Evolutionary conservation across 495 filamentous ascomycete genomes (phyloP).

Genomic region (Oleoguttula mirabilis): DNA sequence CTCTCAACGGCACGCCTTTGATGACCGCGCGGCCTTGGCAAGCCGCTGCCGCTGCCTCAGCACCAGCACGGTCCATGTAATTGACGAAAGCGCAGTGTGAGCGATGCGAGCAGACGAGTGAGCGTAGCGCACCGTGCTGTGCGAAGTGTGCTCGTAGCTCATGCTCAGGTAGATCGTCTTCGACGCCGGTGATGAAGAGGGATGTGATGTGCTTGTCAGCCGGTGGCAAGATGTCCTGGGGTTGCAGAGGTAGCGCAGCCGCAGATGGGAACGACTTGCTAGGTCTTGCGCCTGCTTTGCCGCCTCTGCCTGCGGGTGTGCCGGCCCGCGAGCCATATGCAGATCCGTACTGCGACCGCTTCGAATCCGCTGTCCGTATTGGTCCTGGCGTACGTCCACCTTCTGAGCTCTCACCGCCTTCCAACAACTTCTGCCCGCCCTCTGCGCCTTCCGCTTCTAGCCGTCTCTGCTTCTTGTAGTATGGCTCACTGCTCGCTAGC

Average conservation of each 20-base stretch:
- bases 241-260: slow-evolving; percentile 62
- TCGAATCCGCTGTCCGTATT: slow-evolving; percentile 25
- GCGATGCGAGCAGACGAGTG: slow-evolving; percentile 87
- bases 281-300: slow-evolving; percentile 25
- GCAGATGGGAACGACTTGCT: slow-evolving; percentile 54
- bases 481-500: slow-evolving; percentile 84
- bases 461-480: slow-evolving; percentile 72
- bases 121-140: slow-evolving; percentile 74
- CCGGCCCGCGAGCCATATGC: slow-evolving; percentile 1
- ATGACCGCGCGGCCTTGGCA: slow-evolving; percentile 81
- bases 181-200: slow-evolving; percentile 85
- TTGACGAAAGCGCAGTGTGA: slow-evolving; percentile 95
- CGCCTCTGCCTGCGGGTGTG: not conserved
- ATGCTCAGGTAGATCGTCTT: slow-evolving; percentile 90
- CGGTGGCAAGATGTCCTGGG: slow-evolving; percentile 73
- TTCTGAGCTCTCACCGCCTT: slow-evolving; percentile 11
- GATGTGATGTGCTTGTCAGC: slow-evolving; percentile 74
- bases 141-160: slow-evolving; percentile 82
- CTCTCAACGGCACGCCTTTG: slow-evolving; percentile 69
- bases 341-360: slow-evolving; percentile 22
- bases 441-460: slow-evolving; percentile 45
- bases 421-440: slow-evolving; percentile 35
- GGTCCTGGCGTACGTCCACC: slow-evolving; percentile 27
- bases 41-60: slow-evolving; percentile 70
- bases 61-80: slow-evolving; percentile 66